Evolutionary conservation across 2,329 filamentous ascomycete species (phyloP), one percentile per base, ranked within the genome.

Genomic region (Aspergillus ibericus): DNA sequence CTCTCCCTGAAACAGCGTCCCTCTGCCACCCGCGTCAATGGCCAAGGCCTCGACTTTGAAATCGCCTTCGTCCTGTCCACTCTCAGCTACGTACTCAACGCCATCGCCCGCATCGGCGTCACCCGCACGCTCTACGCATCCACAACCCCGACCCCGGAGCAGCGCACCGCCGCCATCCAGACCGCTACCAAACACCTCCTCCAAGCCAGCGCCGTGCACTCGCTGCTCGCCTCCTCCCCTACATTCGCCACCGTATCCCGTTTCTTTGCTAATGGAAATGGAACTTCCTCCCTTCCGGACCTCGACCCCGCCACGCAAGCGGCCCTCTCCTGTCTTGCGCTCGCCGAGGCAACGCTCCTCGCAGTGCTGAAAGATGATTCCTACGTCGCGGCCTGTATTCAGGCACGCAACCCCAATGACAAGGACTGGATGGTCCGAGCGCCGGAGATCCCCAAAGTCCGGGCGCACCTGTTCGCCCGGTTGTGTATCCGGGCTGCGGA

Each of bases 361-460:
- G 92, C 92, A 0, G 92, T 98, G 0, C 75, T 96, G 51, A 98
- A 98, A 68, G 93, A 98, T 71, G 95, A 99, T 69, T 92, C 93
- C 0, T 98, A 97, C 70, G 89, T 93, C 1, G 87, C 89, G 1
- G 85, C 88, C 6, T 88, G 96, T 2, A 87, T 92, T 0, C 91
- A 96, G 68, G 86, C 88, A 57, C 84, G 93, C 49, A 96, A 96
- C 70, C 85, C 88, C 54, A 87, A 88, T 65, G 92, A 93, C 73
- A 92, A 85, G 61, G 93, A 98, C 65, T 99, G 93, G 93, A 98
- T 98, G 92, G 96, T 95, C 74, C 91, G 90, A 68, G 85, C 92
- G 0, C 92, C 93, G 0, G 87, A 92, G 52, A 91, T 97, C 50
- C 90, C 92, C 29, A 93, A 93, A 71, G 92, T 96, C 16, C 87